Conservation (phyloP, 2,329 filamentous ascomycete genomes). For the Mollisia scopiformis region DNA sequence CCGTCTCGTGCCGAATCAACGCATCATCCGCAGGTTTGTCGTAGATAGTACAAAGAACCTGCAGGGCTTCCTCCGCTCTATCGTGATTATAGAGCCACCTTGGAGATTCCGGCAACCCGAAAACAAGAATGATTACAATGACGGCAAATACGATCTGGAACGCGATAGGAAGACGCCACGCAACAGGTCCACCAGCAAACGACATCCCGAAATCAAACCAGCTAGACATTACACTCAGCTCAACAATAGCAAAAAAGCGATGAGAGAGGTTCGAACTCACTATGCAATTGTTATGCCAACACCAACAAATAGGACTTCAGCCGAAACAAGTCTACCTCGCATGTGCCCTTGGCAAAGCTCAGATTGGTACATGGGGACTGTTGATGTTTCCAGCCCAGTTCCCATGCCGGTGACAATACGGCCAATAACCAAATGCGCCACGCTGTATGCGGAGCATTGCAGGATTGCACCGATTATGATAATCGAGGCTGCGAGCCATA, state of each 20-base stretch:
- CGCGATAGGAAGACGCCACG: conserved; percentile 25
- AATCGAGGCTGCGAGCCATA: conserved; percentile 2
- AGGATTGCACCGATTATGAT: conserved; percentile 27
- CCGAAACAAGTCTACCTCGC: conserved; percentile 46
- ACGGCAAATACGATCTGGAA: conserved; percentile 35
- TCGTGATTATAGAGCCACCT: conserved; percentile 35
- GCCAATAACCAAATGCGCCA: conserved; percentile 44
- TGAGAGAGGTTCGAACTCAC: background rate
- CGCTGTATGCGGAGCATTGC: conserved; percentile 36
- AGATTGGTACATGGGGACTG: conserved; percentile 46
- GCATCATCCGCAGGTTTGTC: conserved; percentile 39
- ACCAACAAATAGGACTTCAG: conserved; percentile 33
- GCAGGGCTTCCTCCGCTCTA: conserved; percentile 34
- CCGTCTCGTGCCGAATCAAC: conserved; percentile 39
- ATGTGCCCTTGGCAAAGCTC: conserved; percentile 47
- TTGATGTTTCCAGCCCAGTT: conserved; percentile 37
- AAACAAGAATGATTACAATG: conserved; percentile 30
- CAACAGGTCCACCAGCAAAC: conserved; percentile 22
- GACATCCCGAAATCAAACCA: conserved; percentile 37
- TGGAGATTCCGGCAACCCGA: conserved; percentile 34
- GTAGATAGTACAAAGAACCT: conserved; percentile 40
- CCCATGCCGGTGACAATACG: conserved; percentile 35
- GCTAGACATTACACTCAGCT: no score
- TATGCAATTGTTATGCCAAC: conserved; percentile 30
- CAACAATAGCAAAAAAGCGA: no score